Evolutionary conservation across 1,139 yeast genomes (phyloP).

Genomic region (Pneumocystis jirovecii): DNA sequence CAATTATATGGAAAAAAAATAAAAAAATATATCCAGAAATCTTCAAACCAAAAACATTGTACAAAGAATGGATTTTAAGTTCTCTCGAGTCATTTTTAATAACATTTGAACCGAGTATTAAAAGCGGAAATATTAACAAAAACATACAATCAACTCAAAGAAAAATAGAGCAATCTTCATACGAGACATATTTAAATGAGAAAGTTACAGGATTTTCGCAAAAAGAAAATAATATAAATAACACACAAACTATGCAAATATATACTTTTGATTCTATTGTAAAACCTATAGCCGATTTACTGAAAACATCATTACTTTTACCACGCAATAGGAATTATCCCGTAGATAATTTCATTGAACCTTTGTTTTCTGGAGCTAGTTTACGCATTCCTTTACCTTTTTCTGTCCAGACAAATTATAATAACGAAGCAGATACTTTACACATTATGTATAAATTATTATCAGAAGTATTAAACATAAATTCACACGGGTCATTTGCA

Average conservation of each 20-base stretch:
- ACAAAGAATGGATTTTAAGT: constrained; percentile 13
- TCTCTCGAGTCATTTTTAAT: constrained; percentile 6
- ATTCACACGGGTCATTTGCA: neutral
- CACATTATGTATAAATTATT: neutral
- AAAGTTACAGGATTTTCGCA: neutral
- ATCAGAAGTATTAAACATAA: neutral
- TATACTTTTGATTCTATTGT: neutral
- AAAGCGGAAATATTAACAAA: neutral
- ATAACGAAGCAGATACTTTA: neutral
- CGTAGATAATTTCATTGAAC: neutral
- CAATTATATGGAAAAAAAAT: constrained; percentile 38
- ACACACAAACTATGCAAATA: neutral
- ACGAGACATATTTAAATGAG: neutral
- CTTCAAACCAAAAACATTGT: constrained; percentile 8
- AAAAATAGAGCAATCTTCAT: neutral
- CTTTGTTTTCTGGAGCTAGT: neutral
- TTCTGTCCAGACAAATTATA: neutral
- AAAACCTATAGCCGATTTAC: neutral
- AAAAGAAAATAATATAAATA: neutral
- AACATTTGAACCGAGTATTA: neutral
- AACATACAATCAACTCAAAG: neutral
- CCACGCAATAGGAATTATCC: neutral
- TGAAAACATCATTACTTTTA: neutral
- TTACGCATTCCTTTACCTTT: neutral
- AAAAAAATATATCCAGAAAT: constrained; percentile 14